A percentile compares a stretch with the other conserved stretches of the same genome.
Evolutionary conservation across 176 grass and related monocot species (phyloP).

Genomic region (Triticum turgidum): DNA sequence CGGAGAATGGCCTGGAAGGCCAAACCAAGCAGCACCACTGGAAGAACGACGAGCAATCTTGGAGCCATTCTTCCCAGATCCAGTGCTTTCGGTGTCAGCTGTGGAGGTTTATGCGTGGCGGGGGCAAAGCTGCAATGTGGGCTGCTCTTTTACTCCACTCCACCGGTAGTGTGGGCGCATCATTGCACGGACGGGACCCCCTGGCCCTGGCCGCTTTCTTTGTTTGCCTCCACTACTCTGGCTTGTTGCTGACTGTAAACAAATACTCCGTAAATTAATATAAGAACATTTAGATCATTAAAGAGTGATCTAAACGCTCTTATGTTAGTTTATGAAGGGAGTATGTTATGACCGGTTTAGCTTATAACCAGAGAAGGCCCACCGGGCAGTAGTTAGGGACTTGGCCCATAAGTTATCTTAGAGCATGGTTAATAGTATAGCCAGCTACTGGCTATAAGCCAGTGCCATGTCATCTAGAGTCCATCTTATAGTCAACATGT

Average conservation of each 20-base stretch:
- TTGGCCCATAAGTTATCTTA: no score
- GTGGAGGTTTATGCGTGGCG: slow-evolving; percentile 21
- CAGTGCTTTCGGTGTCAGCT: neutral
- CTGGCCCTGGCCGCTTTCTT: neutral
- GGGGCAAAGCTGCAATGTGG: slow-evolving; percentile 17
- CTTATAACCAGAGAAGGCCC: no score
- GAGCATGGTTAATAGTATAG: no score
- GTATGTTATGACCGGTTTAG: no score
- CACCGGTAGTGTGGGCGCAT: slow-evolving; percentile 9
- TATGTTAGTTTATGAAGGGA: no score
- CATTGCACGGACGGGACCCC: slow-evolving; percentile 18
- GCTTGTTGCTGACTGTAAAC: neutral
- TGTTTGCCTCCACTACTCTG: neutral
- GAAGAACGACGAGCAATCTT: slow-evolving; percentile 34
- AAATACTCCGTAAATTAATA: neutral
- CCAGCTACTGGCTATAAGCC: no score
- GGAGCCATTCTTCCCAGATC: slow-evolving; percentile 46
- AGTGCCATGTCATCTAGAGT: no score
- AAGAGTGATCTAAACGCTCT: no score
- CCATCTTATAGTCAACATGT: no score
- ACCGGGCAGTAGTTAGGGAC: no score
- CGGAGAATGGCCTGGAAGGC: slow-evolving; percentile 51
- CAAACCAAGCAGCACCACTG: slow-evolving; percentile 42
- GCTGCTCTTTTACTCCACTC: slow-evolving; percentile 24
- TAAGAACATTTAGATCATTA: no score